Percentiles rank a stretch among this genome's conserved stretches.
phyloP scores from a whole-genome alignment of 2,329 filamentous ascomycete genomes.

The Ophiostoma tasmaniense region DNA sequence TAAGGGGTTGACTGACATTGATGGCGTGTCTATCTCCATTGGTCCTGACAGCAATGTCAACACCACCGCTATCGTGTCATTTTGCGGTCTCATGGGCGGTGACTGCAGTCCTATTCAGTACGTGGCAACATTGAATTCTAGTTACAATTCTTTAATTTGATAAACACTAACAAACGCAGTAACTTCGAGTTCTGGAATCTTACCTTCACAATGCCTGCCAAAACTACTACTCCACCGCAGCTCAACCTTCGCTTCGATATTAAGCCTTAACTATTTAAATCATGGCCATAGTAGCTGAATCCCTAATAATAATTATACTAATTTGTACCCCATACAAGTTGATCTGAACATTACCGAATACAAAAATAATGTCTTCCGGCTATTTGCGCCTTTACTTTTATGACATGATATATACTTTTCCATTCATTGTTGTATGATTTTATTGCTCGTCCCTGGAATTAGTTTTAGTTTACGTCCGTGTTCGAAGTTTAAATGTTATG shows the following conservation, averaged over 20 bases:
- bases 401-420: no score
- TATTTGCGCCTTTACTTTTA: no score
- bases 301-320: no score
- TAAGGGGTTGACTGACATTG: conserved; percentile 38
- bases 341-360: no score
- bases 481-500: no score
- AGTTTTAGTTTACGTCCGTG: no score
- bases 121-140: neutral
- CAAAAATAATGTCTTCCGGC: no score
- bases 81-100: conserved; percentile 35
- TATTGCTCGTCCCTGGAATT: no score
- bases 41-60: conserved; percentile 34
- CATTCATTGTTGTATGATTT: no score
- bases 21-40: conserved; percentile 38
- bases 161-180: conserved; percentile 13
- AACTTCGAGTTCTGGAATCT: conserved; percentile 43
- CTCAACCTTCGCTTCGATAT: conserved; percentile 15
- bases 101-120: conserved; percentile 23
- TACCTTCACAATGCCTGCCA: conserved; percentile 33
- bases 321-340: no score
- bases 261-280: neutral
- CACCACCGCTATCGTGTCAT: conserved; percentile 32
- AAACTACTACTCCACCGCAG: conserved; percentile 15
- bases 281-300: no score
- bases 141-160: neutral